These are phyloP conservation scores for Apophysomyces ossiformis DNA, from an alignment of 371 early-diverging fungal species.

Conservation along the genomic window DNA sequence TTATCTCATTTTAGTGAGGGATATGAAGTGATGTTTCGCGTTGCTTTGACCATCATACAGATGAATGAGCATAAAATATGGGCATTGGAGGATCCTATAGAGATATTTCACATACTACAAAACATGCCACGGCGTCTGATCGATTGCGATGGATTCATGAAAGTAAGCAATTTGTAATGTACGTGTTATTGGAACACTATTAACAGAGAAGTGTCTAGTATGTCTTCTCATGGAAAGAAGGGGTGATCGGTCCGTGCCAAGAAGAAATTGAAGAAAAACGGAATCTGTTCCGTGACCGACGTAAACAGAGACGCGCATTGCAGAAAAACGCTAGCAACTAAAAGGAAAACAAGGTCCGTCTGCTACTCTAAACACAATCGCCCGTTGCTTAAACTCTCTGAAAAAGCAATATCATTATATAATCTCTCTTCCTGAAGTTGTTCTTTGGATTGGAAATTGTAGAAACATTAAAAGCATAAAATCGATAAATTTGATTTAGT, in stretches of 20 bases:
- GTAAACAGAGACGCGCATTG: conserved; percentile 22
- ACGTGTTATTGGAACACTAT: conserved; percentile 15
- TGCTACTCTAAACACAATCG: not conserved
- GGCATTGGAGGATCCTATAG: conserved; percentile 65
- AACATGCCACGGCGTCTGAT: conserved; percentile 70
- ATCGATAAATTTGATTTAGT: too few relatives aligned
- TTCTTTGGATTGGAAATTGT: too few relatives aligned
- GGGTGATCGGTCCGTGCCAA: conserved; percentile 44
- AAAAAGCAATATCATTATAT: not conserved
- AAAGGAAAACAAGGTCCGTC: not conserved
- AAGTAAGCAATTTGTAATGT: conserved; percentile 43
- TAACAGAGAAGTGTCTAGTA: conserved; percentile 3
- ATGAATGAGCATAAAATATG: conserved; percentile 70
- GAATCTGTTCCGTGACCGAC: conserved; percentile 43
- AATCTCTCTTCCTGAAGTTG: too few relatives aligned
- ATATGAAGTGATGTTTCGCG: conserved; percentile 76
- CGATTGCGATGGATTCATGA: conserved; percentile 75
- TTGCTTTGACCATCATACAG: conserved; percentile 76
- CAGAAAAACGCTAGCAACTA: conserved; percentile 9
- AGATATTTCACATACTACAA: conserved; percentile 64
- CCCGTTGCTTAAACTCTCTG: not conserved
- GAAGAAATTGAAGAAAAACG: conserved; percentile 56
- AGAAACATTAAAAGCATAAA: too few relatives aligned
- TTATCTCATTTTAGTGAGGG: conserved; percentile 64
- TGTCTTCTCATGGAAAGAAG: conserved; percentile 43